Evolutionary conservation across 805 yeast species (phyloP), one percentile per base, ranked within the genome.

Genomic region (Candida coleopterorum): DNA sequence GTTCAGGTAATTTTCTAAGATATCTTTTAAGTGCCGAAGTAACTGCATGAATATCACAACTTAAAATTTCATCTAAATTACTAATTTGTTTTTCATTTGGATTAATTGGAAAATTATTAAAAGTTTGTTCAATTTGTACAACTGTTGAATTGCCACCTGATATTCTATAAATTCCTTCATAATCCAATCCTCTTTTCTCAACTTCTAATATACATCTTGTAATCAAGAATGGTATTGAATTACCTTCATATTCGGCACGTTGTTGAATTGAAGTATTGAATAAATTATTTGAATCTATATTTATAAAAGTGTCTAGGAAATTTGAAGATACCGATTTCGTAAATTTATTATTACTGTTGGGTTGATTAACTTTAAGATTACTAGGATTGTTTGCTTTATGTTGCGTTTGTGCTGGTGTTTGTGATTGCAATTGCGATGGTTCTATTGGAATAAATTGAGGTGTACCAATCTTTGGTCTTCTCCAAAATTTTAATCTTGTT

Each of bases 121-220:
- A 67, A 1, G 71, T 66, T 35, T 55, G 58, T 41, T 65, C 72
- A 32, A 67, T 62, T n/a, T 66, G 56, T 17, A 73, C 76, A 37
- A 81, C 72, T 33, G 83, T 81, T 7, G 86, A 72, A 43, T 79
- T 73, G 4, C 86, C 84, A 1, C 96, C 98, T 31, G 94, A 82
- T 46, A 89, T 81, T 46, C 98, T 70, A 62, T 93, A 93, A 24
- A 93, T 73, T 7, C 98, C 98, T 58, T 89, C 97, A 43, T 70
- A 63, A 26, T 72, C 77, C 46, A 89, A 58, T 4, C 95, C 96
- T 40, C 86, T 68, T 6, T 54, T 53, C 60, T 90, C 96, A 36
- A 93, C 87, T 48, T 82, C 93, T 17, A 68, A 64, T 5, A 88
- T 60, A 60, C 96, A 86, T 39, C 76, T 68, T 9, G 80, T 65